Percentiles rank a stretch among this genome's conserved stretches.
Evolutionary conservation across 768 basidiomycete species (phyloP).

Genomic region (Xerocomellus chrysenteron): DNA sequence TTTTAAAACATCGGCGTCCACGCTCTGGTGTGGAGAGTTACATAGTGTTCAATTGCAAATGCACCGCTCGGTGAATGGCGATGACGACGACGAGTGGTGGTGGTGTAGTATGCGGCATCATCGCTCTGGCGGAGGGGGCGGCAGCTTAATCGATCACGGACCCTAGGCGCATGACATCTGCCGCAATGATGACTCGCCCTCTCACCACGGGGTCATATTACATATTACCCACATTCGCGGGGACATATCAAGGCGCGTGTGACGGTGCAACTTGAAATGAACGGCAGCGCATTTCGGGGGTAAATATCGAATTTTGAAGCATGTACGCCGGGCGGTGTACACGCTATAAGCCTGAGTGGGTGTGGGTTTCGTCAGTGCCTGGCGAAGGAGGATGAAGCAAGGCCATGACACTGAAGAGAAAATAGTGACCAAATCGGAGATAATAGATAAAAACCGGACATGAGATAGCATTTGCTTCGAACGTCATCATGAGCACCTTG

Average conservation of each 20-base stretch:
- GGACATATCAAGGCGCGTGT: constrained; percentile 21
- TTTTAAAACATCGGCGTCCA: constrained; percentile 21
- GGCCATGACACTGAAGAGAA: constrained; percentile 14
- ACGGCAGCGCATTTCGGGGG: constrained; percentile 18
- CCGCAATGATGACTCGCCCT: constrained; percentile 23
- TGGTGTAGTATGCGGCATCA: constrained; percentile 24
- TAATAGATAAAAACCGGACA: constrained; percentile 5
- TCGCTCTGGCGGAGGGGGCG: constrained; percentile 22
- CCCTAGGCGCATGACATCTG: constrained; percentile 17
- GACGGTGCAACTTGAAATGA: constrained; percentile 21
- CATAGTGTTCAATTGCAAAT: constrained; percentile 19
- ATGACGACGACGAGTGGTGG: constrained; percentile 23
- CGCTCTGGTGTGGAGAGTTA: constrained; percentile 17
- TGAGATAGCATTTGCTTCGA: constrained; percentile 2
- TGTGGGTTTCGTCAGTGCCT: constrained; percentile 13
- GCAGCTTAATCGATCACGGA: constrained; percentile 20
- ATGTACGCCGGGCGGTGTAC: constrained; percentile 25
- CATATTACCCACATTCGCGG: constrained; percentile 27
- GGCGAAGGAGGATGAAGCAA: constrained; percentile 23
- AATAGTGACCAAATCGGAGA: constrained; percentile 5
- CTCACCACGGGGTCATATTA: constrained; percentile 26
- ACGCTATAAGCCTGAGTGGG: constrained; percentile 17
- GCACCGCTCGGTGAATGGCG: constrained; percentile 23
- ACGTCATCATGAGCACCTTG: constrained; percentile 4
- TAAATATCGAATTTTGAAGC: constrained; percentile 14